A percentile compares a stretch with the other conserved stretches of the same genome.
Evolutionary conservation across 2,329 filamentous ascomycete genomes (phyloP).

Genomic region (Diplodia seriata): DNA sequence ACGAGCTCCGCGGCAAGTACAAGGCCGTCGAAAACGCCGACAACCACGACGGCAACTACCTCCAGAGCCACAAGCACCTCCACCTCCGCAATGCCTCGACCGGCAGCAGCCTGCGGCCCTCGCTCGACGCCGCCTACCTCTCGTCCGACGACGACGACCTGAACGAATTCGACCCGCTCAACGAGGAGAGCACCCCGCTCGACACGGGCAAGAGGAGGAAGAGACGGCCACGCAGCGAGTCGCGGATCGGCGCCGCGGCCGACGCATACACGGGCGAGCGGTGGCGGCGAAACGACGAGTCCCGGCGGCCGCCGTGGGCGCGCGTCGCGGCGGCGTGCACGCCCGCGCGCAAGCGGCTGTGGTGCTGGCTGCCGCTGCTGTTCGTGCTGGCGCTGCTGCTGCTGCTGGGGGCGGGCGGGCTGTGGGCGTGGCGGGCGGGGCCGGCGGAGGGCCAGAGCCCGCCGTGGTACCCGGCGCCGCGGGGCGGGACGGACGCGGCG

Average conservation of each 20-base stretch:
- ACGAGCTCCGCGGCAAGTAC: conserved; percentile 50
- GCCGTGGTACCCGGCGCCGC: conserved; percentile 72
- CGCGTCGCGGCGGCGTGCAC: conserved; percentile 36
- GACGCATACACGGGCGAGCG: conserved; percentile 25
- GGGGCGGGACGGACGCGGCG: conserved; percentile 70
- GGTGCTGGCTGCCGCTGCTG: conserved; percentile 52
- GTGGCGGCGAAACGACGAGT: conserved; percentile 10
- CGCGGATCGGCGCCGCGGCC: conserved; percentile 40
- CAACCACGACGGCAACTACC: conserved; percentile 32
- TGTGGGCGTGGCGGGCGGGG: conserved; percentile 54
- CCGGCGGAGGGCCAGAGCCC: conserved; percentile 53
- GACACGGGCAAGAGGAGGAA: conserved; percentile 46
- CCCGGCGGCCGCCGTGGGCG: conserved; percentile 30
- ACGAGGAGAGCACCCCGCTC: conserved; percentile 49
- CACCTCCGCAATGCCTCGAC: conserved; percentile 38
- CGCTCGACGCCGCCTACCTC: conserved; percentile 42
- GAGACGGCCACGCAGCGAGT: conserved; percentile 43
- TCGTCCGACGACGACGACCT: conserved; percentile 49
- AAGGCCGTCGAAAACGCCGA: conserved; percentile 48
- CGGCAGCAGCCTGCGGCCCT: conserved; percentile 42
- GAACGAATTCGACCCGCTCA: conserved; percentile 57
- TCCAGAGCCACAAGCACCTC: conserved; percentile 6
- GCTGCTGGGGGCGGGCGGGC: conserved; percentile 53
- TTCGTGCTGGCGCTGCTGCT: conserved; percentile 52
- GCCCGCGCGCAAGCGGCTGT: conserved; percentile 50